Evolutionary conservation across 176 grass and related monocot species (phyloP).

Genomic region (Musa acuminata): DNA sequence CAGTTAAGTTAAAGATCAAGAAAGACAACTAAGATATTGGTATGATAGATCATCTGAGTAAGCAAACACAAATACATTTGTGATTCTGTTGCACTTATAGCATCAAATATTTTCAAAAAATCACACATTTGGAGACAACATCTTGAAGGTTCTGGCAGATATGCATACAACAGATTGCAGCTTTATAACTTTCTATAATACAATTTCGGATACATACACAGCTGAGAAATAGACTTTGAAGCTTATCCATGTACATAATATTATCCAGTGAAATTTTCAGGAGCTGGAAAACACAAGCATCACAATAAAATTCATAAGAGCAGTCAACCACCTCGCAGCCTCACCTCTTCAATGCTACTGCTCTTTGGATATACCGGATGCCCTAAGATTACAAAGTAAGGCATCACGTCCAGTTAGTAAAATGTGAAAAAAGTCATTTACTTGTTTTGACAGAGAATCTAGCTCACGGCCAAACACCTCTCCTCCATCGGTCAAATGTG

Average conservation of each 20-base stretch:
- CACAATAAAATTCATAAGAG: neutral
- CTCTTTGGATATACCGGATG: neutral
- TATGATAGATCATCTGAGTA: too few relatives aligned
- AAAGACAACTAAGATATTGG: too few relatives aligned
- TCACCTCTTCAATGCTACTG: neutral
- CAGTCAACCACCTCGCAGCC: neutral
- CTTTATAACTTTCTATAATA: too few relatives aligned
- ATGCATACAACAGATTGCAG: too few relatives aligned
- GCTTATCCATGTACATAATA: neutral
- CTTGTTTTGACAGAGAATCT: slow-evolving; percentile 48
- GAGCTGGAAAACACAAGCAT: neutral
- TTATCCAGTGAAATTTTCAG: neutral
- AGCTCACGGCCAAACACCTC: slow-evolving; percentile 29
- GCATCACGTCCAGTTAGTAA: slow-evolving; percentile 73
- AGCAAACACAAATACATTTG: too few relatives aligned
- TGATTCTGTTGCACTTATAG: too few relatives aligned
- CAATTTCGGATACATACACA: neutral
- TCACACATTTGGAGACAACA: too few relatives aligned
- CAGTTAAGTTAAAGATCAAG: too few relatives aligned
- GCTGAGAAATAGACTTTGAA: neutral
- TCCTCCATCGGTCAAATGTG: slow-evolving; percentile 28
- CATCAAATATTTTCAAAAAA: too few relatives aligned
- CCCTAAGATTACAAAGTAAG: slow-evolving; percentile 62
- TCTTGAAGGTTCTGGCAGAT: too few relatives aligned
- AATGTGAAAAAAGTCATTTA: slow-evolving; percentile 61